phyloP scores from a whole-genome alignment of 345 rosid species.

The Viola odorata region DNA sequence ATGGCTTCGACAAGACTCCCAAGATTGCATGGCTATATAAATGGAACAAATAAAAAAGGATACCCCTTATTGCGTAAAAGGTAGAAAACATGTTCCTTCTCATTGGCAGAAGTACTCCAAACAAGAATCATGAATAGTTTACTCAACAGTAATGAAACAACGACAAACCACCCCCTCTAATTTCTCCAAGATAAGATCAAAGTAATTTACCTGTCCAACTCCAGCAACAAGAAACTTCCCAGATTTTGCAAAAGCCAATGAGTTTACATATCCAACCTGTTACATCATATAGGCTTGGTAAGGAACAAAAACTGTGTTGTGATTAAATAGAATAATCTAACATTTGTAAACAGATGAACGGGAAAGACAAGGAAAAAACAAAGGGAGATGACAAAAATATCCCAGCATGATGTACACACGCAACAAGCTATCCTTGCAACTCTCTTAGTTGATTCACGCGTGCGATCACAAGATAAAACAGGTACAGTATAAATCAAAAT shows the following conservation, averaged over 20 bases:
- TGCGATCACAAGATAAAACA: neutral
- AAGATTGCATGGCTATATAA: too few species aligned
- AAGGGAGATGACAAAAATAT: neutral
- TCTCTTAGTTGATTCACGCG: neutral
- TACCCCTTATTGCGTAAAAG: too few species aligned
- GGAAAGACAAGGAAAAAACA: neutral
- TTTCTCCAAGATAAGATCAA: neutral
- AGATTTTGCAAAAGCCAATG: slow-evolving; percentile 83
- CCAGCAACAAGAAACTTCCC: slow-evolving; percentile 83
- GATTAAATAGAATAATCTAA: neutral
- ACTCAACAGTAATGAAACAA: too few species aligned
- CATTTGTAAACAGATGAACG: neutral
- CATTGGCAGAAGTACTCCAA: too few species aligned
- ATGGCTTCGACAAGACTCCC: too few species aligned
- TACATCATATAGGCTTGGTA: slow-evolving; percentile 12
- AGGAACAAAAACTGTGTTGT: neutral
- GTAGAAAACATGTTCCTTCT: too few species aligned
- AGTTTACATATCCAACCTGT: slow-evolving; percentile 91
- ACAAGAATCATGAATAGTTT: too few species aligned
- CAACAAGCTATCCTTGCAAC: neutral
- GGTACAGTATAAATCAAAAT: neutral
- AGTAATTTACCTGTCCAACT: slow-evolving; percentile 66
- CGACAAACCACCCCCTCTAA: too few species aligned
- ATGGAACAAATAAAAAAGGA: too few species aligned
- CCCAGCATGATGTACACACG: neutral